Evolutionary conservation across 1,139 yeast genomes (phyloP).

Genomic region (Candida anutae): DNA sequence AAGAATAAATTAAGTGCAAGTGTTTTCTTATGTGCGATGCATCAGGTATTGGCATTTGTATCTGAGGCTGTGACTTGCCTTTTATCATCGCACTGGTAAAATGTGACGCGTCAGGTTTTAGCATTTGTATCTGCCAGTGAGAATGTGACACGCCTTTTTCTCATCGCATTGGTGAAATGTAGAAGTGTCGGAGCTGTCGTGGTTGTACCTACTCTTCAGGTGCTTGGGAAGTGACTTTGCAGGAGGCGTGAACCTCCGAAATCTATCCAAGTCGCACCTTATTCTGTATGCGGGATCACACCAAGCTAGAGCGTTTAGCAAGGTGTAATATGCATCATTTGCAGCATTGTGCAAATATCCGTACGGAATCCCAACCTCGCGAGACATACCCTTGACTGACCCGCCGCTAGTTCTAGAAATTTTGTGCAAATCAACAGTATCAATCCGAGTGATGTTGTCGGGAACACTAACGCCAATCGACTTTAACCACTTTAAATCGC

Average conservation of each 20-base stretch:
- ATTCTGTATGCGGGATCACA: slow-evolving; percentile 16
- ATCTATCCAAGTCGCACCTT: slow-evolving; percentile 10
- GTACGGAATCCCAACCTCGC: slow-evolving; percentile 14
- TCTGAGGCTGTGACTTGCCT: no score
- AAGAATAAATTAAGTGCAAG: no score
- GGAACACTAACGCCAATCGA: slow-evolving; percentile 11
- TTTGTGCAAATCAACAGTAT: slow-evolving; percentile 11
- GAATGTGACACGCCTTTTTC: no score
- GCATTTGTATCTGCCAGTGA: no score
- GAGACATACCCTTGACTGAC: slow-evolving; percentile 14
- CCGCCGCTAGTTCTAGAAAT: slow-evolving; percentile 12
- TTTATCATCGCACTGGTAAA: no score
- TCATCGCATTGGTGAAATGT: slow-evolving; percentile 2
- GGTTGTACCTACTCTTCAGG: slow-evolving; percentile 8
- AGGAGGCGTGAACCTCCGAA: slow-evolving; percentile 4
- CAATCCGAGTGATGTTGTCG: slow-evolving; percentile 9
- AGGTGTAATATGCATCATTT: slow-evolving; percentile 20
- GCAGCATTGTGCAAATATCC: slow-evolving; percentile 20
- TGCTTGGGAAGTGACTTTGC: slow-evolving; percentile 5
- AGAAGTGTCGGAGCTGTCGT: slow-evolving; percentile 7
- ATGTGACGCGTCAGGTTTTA: no score
- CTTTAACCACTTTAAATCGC: slow-evolving; percentile 16
- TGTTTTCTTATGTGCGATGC: no score
- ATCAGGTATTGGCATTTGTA: no score
- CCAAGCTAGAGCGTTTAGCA: slow-evolving; percentile 17